Conservation (phyloP, 352 stramenopile species). For the Pythium rishiriense region DNA sequence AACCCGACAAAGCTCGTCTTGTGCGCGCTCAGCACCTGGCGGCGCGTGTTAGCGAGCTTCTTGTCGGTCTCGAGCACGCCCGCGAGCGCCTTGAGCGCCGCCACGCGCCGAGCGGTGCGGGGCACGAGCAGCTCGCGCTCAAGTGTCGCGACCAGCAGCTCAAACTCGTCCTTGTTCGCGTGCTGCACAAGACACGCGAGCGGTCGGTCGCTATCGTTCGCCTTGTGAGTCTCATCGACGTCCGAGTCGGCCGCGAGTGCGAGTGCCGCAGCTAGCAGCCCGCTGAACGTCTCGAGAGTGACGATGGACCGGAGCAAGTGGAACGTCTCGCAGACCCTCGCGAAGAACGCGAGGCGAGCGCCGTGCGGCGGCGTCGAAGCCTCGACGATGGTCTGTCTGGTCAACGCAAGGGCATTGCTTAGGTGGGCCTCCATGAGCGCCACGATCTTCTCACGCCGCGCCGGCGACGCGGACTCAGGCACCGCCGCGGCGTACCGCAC, state of each 20-base stretch:
- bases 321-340: conserved; percentile 55
- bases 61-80: conserved; percentile 60
- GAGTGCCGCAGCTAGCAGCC: conserved; percentile 53
- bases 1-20: conserved; percentile 59
- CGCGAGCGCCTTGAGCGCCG: conserved; percentile 51
- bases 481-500: conserved; percentile 41
- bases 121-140: conserved; percentile 48
- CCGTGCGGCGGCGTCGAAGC: conserved; percentile 1
- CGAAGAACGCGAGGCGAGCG: conserved; percentile 51
- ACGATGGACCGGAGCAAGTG: conserved; percentile 42
- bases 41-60: conserved; percentile 53
- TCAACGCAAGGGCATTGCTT: conserved; percentile 33
- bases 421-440: conserved; percentile 29
- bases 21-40: conserved; percentile 45
- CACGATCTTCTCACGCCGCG: conserved; percentile 9
- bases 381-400: conserved; percentile 47
- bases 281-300: conserved; percentile 61
- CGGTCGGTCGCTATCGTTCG: conserved; percentile 3
- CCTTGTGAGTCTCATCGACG: not conserved
- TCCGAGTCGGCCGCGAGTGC: conserved; percentile 25
- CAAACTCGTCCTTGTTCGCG: conserved; percentile 73
- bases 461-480: not conserved
- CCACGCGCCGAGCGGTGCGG: conserved; percentile 43
- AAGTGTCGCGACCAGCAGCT: conserved; percentile 59
- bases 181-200: conserved; percentile 39